Evolutionary conservation across 2,329 filamentous ascomycete genomes (phyloP), one percentile per base, ranked within the genome.

Genomic region (Zymoseptoria passerinii): DNA sequence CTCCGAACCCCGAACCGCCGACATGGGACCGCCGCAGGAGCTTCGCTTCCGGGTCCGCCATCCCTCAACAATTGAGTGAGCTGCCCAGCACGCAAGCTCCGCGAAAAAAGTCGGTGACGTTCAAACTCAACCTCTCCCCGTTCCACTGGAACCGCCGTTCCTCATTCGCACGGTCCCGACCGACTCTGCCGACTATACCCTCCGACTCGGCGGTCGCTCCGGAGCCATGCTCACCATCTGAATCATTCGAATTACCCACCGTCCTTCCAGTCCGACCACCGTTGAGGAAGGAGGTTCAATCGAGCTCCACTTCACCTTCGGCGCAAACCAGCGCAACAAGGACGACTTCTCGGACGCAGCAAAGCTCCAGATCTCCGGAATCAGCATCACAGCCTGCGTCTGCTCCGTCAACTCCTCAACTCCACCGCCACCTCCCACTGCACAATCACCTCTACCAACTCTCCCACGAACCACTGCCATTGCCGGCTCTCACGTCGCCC

Each of bases 81-180:
- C 35, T 16, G 9, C 13, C 35, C 2, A 6, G 13, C 3, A 13
- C 2, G 35, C 35, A 44, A 23, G 23, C 23, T 23, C 35, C 35
- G 13, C 35, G 35, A 2, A 13, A 13, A 2, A 44, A 44, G 35
- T 44, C 35, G 7, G 35, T 44, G 2, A 44, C 35, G 5, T 44
- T 44, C 16, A 44, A 44, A 44, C 10, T 44, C 35, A 44, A 44
- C 10, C 35, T 44, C 35, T 16, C 35, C 2, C 48, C 54, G 16
- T 56, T 19, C 28, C 23, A 48, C 27, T 61, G 50, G 59, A 57
- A 61, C 23, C 54, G 59, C 28, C 54, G 59, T 16, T 28, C n/a
- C n/a, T 53, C 57, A 1, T 59, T 59, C 40, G 60, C 58, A 16
- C 35, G 35, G 1, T n/a, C 35, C 4, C 35, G 35, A 16, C 35